These are phyloP conservation scores for Trichophyton rubrum DNA, from an alignment of 2,329 filamentous ascomycete species.

Conservation along the genomic window DNA sequence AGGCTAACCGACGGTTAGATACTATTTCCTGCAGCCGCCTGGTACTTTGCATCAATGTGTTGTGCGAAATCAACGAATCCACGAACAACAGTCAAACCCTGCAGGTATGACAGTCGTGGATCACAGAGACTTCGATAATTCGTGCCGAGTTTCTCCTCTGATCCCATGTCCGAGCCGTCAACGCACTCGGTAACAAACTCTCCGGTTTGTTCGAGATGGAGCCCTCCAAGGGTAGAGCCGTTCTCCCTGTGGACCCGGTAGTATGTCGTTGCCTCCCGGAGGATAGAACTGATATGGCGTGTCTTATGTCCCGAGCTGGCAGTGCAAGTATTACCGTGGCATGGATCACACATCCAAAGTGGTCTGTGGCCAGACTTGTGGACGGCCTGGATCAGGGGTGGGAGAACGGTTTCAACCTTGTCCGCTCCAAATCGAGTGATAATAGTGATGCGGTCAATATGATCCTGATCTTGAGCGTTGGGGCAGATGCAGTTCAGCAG, in stretches of 20 bases:
- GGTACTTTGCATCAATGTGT: not conserved
- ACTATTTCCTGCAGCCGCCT: not conserved
- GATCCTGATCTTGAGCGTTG: not conserved
- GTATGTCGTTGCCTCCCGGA: not conserved
- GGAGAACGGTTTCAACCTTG: not conserved
- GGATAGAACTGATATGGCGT: constrained; percentile 1
- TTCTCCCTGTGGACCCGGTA: constrained; percentile 3
- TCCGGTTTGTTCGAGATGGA: constrained; percentile 6
- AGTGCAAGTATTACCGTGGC: not conserved
- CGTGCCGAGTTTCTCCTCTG: constrained; percentile 3
- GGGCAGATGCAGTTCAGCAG: not conserved
- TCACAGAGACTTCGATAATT: constrained; percentile 4
- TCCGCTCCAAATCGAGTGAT: constrained; percentile 2
- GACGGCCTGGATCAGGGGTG: not conserved
- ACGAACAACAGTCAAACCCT: constrained; percentile 2
- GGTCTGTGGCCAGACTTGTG: constrained; percentile 1
- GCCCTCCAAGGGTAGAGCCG: not conserved
- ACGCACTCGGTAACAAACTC: constrained; percentile 4
- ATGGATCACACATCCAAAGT: constrained; percentile 5
- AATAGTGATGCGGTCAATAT: constrained; percentile 1
- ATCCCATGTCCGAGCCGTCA: not conserved
- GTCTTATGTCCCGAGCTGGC: constrained; percentile 1
- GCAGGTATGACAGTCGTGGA: constrained; percentile 2
- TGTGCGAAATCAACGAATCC: constrained; percentile 2
- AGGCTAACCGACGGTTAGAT: not conserved